phyloP scores from a whole-genome alignment of 495 filamentous ascomycete species.

The Aspergillus biplanus region DNA sequence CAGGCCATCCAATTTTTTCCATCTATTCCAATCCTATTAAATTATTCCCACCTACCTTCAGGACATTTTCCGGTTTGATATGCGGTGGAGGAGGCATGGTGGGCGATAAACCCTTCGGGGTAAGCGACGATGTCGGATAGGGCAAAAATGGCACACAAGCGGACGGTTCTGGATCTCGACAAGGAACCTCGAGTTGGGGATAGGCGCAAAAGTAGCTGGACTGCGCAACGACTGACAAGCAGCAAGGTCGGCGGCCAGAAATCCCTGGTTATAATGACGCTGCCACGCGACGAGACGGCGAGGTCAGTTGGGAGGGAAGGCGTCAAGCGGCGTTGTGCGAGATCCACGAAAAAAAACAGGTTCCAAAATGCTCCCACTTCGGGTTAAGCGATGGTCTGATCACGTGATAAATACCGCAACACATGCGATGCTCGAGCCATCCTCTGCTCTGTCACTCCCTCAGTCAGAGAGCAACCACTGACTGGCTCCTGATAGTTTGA shows the following conservation, averaged over 20 bases:
- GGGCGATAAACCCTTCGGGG: conserved; percentile 32
- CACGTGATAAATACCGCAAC: conserved; percentile 25
- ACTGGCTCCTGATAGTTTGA: background rate
- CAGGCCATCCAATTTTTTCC: background rate
- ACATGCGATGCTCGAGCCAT: background rate
- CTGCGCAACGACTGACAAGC: conserved; percentile 32
- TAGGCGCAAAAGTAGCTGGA: conserved; percentile 14
- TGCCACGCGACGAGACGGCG: conserved; percentile 48
- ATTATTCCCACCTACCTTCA: conserved; percentile 64
- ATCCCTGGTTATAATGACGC: conserved; percentile 30
- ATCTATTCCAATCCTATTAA: background rate
- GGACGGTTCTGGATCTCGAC: conserved; percentile 8
- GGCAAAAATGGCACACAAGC: conserved; percentile 17
- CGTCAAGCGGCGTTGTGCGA: conserved; percentile 45
- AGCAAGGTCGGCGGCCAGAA: conserved; percentile 30
- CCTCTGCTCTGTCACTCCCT: background rate
- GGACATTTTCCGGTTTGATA: conserved; percentile 97
- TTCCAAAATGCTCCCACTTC: conserved; percentile 37
- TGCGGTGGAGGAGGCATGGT: conserved; percentile 94
- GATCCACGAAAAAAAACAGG: conserved; percentile 38
- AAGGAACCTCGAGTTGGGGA: background rate
- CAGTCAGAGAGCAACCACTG: no score
- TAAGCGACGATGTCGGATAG: conserved; percentile 23
- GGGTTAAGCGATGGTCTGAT: conserved; percentile 46
- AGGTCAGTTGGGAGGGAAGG: conserved; percentile 31